Evolutionary conservation across 768 basidiomycete species (phyloP), one percentile per base, ranked within the genome.

Genomic region (Mycena amicta): DNA sequence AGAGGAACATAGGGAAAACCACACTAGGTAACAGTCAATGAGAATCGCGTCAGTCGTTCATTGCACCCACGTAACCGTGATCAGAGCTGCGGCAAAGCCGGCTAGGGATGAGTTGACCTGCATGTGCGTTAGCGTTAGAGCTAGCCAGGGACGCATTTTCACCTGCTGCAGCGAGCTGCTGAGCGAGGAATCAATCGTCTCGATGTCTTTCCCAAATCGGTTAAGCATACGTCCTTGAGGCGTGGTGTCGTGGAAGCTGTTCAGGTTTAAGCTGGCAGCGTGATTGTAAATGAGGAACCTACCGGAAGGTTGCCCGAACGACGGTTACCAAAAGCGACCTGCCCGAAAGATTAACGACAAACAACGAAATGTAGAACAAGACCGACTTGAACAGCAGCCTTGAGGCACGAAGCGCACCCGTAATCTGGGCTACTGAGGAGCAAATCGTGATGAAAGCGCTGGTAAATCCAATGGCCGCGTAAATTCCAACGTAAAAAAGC

Each of bases 171-270:
- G 72, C 2, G 90, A 87, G 20, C 80, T 69, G 1, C 88, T 84
- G 40, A 93, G 74, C 4, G 85, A 87, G 0, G 81, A 80, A 68
- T 96, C 95, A 23, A 96, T 90, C 0, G 92, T 94, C 71, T 94
- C 93, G 29, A 95, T 80, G 66, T 96, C 93, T 77, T 55, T 57
- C 20, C 62, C 59, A 50, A 95, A 94, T 11, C 93, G 83, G 71
- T 95, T 95, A 62, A 95, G 78, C 81, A 95, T 88, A 4, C 92
- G 88, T 37, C 92, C 91, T 72, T 89, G 86, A 1, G 92, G 92
- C 0, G 92, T 93, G 0, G 88, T 86, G 67, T 93, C 66, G 18
- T 64, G 62, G 49, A 64, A 64, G 22, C 62, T 63, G n/a, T 11
- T 62, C 37, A 53, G 4, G 1, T 33, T 29, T 39, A 2, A 13